Conservation (phyloP, 768 basidiomycete species). For the Neoboletus magnificus region DNA sequence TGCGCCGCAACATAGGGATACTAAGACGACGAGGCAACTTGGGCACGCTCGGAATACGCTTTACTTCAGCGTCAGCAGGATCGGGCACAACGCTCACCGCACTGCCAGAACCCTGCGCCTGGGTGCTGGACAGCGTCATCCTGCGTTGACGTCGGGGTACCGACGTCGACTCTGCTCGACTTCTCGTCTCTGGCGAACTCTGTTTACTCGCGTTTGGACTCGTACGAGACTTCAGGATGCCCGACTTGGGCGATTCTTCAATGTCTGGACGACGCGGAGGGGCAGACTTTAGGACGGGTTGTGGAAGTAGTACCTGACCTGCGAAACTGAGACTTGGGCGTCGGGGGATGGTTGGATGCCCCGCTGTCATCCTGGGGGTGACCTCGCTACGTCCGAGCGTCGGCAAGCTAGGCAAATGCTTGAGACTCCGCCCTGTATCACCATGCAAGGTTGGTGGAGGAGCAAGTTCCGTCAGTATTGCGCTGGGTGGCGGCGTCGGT, state of each 20-base stretch:
- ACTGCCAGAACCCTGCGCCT: neutral
- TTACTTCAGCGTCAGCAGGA: neutral
- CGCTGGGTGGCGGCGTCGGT: constrained; percentile 17
- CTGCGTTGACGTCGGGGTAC: constrained; percentile 14
- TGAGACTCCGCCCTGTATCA: constrained; percentile 13
- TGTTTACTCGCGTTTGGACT: constrained; percentile 6
- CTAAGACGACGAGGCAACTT: constrained; percentile 28
- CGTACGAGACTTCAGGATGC: constrained; percentile 15
- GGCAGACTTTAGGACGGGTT: neutral
- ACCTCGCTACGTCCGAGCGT: constrained; percentile 10
- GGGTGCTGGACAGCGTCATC: constrained; percentile 18
- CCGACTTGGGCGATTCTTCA: constrained; percentile 6
- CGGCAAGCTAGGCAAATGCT: constrained; percentile 27
- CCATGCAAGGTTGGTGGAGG: constrained; percentile 14
- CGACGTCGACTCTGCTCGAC: neutral
- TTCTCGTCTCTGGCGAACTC: neutral
- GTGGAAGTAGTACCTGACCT: neutral
- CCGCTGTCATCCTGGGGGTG: neutral
- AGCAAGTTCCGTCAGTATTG: constrained; percentile 14
- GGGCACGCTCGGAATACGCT: constrained; percentile 20
- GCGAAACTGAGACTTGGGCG: constrained; percentile 14
- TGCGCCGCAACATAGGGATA: constrained; percentile 29
- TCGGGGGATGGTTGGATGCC: constrained; percentile 4
- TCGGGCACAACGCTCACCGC: neutral
- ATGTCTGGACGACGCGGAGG: constrained; percentile 4